These are phyloP conservation scores for Phytophthora multivora DNA, from an alignment of 352 stramenopile species.

Conservation along the genomic window DNA sequence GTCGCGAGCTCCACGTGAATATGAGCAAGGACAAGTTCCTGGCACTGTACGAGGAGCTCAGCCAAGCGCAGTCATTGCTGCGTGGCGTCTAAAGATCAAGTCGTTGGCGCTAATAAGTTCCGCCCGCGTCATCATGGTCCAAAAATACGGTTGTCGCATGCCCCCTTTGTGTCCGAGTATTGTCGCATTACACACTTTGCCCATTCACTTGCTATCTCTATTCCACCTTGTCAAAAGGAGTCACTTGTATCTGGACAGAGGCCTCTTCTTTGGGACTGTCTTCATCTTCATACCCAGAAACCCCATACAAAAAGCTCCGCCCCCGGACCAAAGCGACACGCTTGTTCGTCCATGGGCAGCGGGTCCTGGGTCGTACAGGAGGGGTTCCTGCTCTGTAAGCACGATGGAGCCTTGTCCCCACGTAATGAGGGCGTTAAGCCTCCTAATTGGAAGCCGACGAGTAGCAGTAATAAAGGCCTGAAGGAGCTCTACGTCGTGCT, in stretches of 20 bases:
- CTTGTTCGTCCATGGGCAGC: conserved; percentile 37
- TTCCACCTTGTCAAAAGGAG: conserved; percentile 5
- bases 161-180: conserved; percentile 2
- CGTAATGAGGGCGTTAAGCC: conserved; percentile 7
- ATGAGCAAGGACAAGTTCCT: conserved; percentile 39
- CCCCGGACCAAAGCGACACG: conserved; percentile 1
- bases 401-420: conserved; percentile 22
- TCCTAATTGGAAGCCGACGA: conserved; percentile 14
- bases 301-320: conserved; percentile 11
- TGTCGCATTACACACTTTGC: conserved; percentile 14
- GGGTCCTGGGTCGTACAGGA: conserved; percentile 65
- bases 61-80: conserved; percentile 34
- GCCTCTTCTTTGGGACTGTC: conserved; percentile 20
- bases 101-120: conserved; percentile 3
- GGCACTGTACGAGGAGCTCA: conserved; percentile 41
- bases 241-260: conserved; percentile 14
- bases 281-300: conserved; percentile 28
- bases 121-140: conserved; percentile 12
- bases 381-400: conserved; percentile 55
- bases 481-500: conserved; percentile 76
- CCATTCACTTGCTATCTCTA: conserved; percentile 6
- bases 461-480: conserved; percentile 16
- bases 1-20: conserved; percentile 20
- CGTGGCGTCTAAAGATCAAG: conserved; percentile 10
- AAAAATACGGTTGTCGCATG: conserved; percentile 32